phyloP scores from a whole-genome alignment of 1,284 basidiomycete genomes.

The Lentinula novae-zelandiae region DNA sequence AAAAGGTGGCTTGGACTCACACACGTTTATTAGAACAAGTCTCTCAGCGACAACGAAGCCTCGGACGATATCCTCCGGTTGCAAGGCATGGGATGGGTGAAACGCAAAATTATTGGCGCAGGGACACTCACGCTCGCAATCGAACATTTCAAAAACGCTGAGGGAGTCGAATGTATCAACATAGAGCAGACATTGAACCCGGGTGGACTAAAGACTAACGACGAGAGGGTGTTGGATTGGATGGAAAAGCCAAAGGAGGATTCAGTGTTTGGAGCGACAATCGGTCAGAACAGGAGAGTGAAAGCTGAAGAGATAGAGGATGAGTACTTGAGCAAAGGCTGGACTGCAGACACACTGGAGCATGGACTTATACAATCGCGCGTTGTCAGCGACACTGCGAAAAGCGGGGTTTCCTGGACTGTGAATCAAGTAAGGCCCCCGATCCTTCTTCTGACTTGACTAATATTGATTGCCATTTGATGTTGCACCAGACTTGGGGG shows the following conservation, averaged over 20 bases:
- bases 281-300: slow-evolving; percentile 48
- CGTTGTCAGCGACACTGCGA: slow-evolving; percentile 48
- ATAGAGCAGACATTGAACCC: slow-evolving; percentile 59
- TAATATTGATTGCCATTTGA: neutral
- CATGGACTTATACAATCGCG: slow-evolving; percentile 47
- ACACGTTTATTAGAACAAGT: slow-evolving; percentile 43
- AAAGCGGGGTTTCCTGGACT: slow-evolving; percentile 49
- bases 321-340: slow-evolving; percentile 47
- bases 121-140: slow-evolving; percentile 52
- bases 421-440: slow-evolving; percentile 44
- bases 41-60: slow-evolving; percentile 39
- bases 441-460: neutral
- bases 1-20: neutral
- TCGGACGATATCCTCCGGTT: slow-evolving; percentile 56
- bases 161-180: slow-evolving; percentile 54
- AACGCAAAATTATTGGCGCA: slow-evolving; percentile 47
- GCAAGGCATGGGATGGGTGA: slow-evolving; percentile 62
- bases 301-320: slow-evolving; percentile 41
- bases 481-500: slow-evolving; percentile 59
- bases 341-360: slow-evolving; percentile 53
- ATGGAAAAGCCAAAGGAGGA: slow-evolving; percentile 44
- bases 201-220: slow-evolving; percentile 52
- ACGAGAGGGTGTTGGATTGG: slow-evolving; percentile 52
- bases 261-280: slow-evolving; percentile 51
- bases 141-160: slow-evolving; percentile 57